Conservation (phyloP, 768 basidiomycete genomes). For the Boletales sp. region DNA sequence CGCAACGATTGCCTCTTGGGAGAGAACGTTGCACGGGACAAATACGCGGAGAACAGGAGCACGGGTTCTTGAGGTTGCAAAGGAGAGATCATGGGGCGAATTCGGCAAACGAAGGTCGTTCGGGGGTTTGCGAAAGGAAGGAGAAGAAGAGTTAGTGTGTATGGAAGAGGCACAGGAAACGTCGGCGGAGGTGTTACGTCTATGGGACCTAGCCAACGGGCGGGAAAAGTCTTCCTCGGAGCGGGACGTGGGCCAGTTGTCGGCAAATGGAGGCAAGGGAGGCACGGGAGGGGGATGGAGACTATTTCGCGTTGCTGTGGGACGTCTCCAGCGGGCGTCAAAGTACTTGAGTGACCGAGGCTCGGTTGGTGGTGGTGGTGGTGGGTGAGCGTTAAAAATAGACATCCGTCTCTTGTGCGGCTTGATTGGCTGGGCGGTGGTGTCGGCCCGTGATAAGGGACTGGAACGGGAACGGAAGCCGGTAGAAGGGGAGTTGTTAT, state of each 20-base stretch:
- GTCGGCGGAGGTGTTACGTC: slow-evolving; percentile 42
- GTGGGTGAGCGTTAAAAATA: slow-evolving; percentile 36
- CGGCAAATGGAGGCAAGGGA: slow-evolving; percentile 17
- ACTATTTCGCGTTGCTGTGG: slow-evolving; percentile 9
- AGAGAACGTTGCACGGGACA: slow-evolving; percentile 61
- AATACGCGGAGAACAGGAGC: slow-evolving; percentile 76
- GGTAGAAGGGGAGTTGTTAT: slow-evolving; percentile 2
- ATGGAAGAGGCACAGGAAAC: slow-evolving; percentile 43
- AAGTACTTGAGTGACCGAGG: slow-evolving; percentile 46
- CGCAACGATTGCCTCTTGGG: slow-evolving; percentile 40
- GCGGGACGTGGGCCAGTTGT: slow-evolving; percentile 24
- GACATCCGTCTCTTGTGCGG: slow-evolving; percentile 28
- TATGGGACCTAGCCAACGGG: slow-evolving; percentile 32
- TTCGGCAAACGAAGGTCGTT: slow-evolving; percentile 13
- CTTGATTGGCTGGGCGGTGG: slow-evolving; percentile 9
- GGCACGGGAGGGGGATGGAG: neutral
- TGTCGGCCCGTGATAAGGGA: slow-evolving; percentile 22
- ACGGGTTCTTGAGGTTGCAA: slow-evolving; percentile 57
- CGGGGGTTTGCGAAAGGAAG: slow-evolving; percentile 15
- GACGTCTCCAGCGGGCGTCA: slow-evolving; percentile 48
- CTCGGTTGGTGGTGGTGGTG: slow-evolving; percentile 45
- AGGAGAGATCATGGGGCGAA: slow-evolving; percentile 59
- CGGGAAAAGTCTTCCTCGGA: slow-evolving; percentile 39
- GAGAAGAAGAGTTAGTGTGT: slow-evolving; percentile 19
- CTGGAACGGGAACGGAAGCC: slow-evolving; percentile 11